Percentiles rank a stretch among this genome's conserved stretches.
Evolutionary conservation across 805 yeast species (phyloP).

Genomic region (Myxozyma udenii): DNA sequence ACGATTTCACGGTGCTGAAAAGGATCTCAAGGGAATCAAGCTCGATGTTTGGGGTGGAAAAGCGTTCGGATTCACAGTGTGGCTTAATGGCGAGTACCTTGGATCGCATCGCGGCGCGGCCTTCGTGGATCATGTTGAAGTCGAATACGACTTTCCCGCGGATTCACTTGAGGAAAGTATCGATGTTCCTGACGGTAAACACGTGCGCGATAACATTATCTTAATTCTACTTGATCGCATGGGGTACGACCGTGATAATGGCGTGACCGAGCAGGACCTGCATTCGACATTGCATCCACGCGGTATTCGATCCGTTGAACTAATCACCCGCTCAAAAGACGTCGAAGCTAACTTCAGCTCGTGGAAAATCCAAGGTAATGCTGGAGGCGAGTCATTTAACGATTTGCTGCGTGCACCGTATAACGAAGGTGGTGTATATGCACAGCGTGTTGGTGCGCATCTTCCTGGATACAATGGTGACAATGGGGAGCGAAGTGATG

Average conservation of each 20-base stretch:
- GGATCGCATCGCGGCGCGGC: constrained; percentile 15
- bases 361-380: constrained; percentile 24
- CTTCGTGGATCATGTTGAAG: neutral
- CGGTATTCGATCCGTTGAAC: constrained; percentile 13
- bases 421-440: constrained; percentile 22
- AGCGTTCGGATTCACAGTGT: constrained; percentile 20
- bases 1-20: constrained; percentile 7
- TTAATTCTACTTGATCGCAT: constrained; percentile 17
- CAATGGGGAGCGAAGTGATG: too few species aligned
- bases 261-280: constrained; percentile 6
- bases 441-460: constrained; percentile 23
- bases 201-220: constrained; percentile 6
- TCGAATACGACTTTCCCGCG: constrained; percentile 4
- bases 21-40: constrained; percentile 1
- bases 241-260: constrained; percentile 17
- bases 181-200: neutral
- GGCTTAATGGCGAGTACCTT: constrained; percentile 15
- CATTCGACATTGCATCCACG: constrained; percentile 17
- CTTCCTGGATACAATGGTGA: constrained; percentile 5
- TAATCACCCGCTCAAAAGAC: neutral
- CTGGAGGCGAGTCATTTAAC: constrained; percentile 15
- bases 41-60: constrained; percentile 20
- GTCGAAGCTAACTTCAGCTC: constrained; percentile 6
- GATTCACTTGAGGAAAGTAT: neutral
- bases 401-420: constrained; percentile 25